Evolutionary conservation across 495 filamentous ascomycete species (phyloP).

Genomic region (Penicillium lividum): DNA sequence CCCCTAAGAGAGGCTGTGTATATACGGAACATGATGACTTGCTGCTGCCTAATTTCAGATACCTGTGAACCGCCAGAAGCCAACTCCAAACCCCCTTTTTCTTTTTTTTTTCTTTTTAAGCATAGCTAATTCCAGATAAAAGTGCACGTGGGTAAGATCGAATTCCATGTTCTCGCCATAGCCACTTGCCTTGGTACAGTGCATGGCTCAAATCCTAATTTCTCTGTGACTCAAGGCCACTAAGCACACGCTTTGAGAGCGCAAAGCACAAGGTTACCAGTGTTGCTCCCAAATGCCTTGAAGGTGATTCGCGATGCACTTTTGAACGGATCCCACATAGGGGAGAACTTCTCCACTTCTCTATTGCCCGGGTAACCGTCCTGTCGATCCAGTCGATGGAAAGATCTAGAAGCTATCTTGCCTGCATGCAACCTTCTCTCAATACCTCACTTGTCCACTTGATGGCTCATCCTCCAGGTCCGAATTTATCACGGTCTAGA

Average conservation of each 20-base stretch:
- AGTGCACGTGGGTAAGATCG: background rate
- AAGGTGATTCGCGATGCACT: background rate
- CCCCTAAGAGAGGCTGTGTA: background rate
- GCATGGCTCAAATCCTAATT: background rate
- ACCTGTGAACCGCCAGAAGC: background rate
- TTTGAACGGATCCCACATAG: background rate
- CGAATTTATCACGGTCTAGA: background rate
- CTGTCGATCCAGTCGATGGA: background rate
- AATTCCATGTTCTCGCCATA: background rate
- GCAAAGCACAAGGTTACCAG: background rate
- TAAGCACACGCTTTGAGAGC: background rate
- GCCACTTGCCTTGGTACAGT: background rate
- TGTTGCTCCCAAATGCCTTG: background rate
- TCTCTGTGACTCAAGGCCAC: background rate
- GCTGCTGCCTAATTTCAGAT: background rate
- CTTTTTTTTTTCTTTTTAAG: background rate
- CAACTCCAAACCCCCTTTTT: background rate
- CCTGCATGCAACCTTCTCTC: background rate
- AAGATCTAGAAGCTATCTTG: background rate
- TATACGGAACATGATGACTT: background rate
- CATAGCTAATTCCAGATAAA: background rate
- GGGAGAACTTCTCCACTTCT: background rate
- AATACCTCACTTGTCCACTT: background rate
- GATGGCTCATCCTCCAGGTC: background rate
- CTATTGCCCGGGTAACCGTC: background rate